A percentile compares a stretch with the other conserved stretches of the same genome.
Conservation (phyloP, 208 protist species). For the Wallacemonas sp. region DNA sequence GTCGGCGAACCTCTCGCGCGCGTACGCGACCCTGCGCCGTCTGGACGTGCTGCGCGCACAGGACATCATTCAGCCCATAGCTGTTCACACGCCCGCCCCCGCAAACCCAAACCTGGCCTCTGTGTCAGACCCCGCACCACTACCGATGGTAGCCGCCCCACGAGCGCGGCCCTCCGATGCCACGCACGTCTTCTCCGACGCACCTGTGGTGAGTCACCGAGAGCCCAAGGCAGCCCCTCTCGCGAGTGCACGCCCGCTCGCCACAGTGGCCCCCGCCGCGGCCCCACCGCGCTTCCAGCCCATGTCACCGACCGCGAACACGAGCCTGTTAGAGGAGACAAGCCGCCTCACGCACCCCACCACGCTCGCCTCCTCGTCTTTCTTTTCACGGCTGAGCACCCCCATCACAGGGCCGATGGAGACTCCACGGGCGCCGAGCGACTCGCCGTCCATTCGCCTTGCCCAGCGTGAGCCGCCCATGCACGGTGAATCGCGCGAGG, state of each 20-base stretch:
- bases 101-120: not conserved
- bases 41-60: conserved; percentile 58
- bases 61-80: conserved; percentile 41
- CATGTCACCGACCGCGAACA: not conserved
- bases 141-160: too few species aligned
- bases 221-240: not conserved
- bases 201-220: too few species aligned
- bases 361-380: conserved; percentile 12
- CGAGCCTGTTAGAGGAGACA: not conserved
- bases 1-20: conserved; percentile 48
- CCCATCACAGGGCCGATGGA: too few species aligned
- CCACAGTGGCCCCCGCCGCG: not conserved
- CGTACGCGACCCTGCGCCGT: conserved; percentile 68
- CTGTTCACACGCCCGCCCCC: too few species aligned
- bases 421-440: too few species aligned
- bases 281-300: conserved; percentile 2
- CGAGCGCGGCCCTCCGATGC: too few species aligned
- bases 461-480: too few species aligned
- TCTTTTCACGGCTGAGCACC: not conserved
- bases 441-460: too few species aligned
- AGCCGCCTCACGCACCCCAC: conserved; percentile 8
- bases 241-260: not conserved
- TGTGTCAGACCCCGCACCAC: too few species aligned
- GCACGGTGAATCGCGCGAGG: too few species aligned
- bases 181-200: too few species aligned